Evolutionary conservation across 306 rosid species (phyloP).

Genomic region (Fragaria nilgerrensis): DNA sequence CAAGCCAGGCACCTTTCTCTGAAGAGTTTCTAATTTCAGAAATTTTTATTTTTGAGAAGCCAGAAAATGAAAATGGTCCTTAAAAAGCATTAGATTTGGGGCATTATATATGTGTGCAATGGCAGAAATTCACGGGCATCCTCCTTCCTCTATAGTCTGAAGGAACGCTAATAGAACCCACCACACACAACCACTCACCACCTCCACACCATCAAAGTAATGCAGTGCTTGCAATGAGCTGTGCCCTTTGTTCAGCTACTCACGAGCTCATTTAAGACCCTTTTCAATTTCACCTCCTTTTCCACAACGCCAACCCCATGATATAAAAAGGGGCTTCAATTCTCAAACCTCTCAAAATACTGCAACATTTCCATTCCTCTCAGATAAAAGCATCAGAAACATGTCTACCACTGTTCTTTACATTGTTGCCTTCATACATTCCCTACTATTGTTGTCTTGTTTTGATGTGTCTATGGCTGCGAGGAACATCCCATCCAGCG

Average conservation of each 20-base stretch:
- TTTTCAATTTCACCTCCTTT: conserved; percentile 21
- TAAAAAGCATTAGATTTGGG: conserved; percentile 2
- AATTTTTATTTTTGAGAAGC: not conserved
- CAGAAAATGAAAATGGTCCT: not conserved
- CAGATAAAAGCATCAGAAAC: not conserved
- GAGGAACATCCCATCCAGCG: conserved; percentile 67
- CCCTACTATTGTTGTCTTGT: conserved; percentile 36
- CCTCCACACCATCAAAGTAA: conserved; percentile 26
- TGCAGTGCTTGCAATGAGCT: conserved; percentile 36
- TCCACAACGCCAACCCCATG: conserved; percentile 14
- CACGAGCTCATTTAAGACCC: conserved; percentile 68
- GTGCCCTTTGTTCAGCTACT: conserved; percentile 38
- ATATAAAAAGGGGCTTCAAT: not conserved
- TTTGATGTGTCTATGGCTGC: conserved; percentile 42
- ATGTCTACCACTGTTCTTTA: conserved; percentile 39
- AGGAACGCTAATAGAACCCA: conserved; percentile 33
- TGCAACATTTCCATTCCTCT: not conserved
- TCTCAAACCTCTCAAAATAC: not conserved
- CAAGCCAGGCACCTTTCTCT: not conserved
- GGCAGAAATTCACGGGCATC: conserved; percentile 24
- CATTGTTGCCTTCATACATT: conserved; percentile 24
- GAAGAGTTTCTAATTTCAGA: not conserved
- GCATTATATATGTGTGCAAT: conserved; percentile 7
- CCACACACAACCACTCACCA: conserved; percentile 45
- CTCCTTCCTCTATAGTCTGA: conserved; percentile 3